Evolutionary conservation across 1,139 yeast genomes (phyloP), one percentile per base, ranked within the genome.

Genomic region (Geotrichum phurueaensis): DNA sequence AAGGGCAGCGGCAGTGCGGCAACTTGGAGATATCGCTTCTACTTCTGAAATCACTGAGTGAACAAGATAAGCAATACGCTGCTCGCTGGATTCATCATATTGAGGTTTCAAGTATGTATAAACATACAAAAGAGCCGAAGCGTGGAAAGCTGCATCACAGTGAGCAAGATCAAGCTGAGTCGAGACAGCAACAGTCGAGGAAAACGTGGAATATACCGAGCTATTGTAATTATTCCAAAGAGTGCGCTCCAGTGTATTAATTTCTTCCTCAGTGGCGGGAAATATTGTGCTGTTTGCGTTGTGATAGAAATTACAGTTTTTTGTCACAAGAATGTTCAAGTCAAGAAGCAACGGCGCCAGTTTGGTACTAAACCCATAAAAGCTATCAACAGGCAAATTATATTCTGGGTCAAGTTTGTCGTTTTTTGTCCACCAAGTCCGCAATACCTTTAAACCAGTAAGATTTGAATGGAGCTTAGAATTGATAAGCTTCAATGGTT

Each of bases 1-100:
- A 9, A 62, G 27, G 2, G 63, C 64, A 2, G 62, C 63, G n/a
- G 64, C 60, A 1, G 63, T 58, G 5, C 60, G 58, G 22, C 60
- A 60, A 13, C 47, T 57, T 20, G 63, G 63, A 29, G 45, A 43
- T 20, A 62, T 62, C 39, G 60, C 55, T 29, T 53, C 53, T 15
- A 60, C 60, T 25, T 60, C 56, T 7, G 56, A 39, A 43, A 60
- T 51, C 15, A 60, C 54, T 5, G 60, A 54, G 10, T 23, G 22
- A 5, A 59, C 59, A 10, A 59, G 52, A 39, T 55, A 51, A 10
- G 56, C 51, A 9, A 59, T 53, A 4, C 59, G 62, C 48, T 33
- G 39, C 12, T 43, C 51, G 7, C 53, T 54, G 13, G 43, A 22
- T 15, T 49, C 33, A 25, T 47, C 57, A 31, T 6, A 27, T 27